Conservation (phyloP, 2,329 filamentous ascomycete species). For the Fusarium phyllophilum region DNA sequence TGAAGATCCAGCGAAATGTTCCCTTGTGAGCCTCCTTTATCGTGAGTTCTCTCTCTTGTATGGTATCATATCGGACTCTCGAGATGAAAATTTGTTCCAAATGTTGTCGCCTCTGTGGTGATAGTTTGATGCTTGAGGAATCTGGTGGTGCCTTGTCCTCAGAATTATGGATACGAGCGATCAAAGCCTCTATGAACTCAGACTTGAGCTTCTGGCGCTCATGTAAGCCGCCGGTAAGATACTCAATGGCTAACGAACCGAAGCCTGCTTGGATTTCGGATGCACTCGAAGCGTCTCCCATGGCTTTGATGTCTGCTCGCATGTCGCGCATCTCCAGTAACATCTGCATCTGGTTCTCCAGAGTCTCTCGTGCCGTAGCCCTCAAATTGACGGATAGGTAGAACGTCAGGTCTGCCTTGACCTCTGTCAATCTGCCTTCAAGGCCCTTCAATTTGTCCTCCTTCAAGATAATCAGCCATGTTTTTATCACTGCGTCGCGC, state of each 20-base stretch:
- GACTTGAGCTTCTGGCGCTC: background rate
- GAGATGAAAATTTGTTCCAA: slow-evolving; percentile 1
- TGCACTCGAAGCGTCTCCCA: background rate
- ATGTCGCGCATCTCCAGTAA: background rate
- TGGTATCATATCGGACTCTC: slow-evolving; percentile 6
- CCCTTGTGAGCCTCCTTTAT: slow-evolving; percentile 17
- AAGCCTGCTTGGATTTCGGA: background rate
- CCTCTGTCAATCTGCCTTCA: background rate
- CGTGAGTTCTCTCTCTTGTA: slow-evolving; percentile 8
- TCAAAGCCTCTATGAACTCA: background rate
- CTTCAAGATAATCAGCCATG: background rate
- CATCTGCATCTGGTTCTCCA: background rate
- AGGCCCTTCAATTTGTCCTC: background rate
- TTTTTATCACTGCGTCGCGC: background rate
- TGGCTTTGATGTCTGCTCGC: background rate
- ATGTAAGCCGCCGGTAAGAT: background rate
- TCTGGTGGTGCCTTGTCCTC: background rate
- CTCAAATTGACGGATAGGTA: background rate
- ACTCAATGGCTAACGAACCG: background rate
- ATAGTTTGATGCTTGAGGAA: background rate
- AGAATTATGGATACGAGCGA: background rate
- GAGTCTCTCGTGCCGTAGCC: background rate
- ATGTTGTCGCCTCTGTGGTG: background rate
- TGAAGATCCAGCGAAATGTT: slow-evolving; percentile 21
- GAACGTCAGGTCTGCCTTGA: background rate